These are phyloP conservation scores for Plectranthus barbatus DNA, from an alignment of 257 asterid genomes.

Conservation along the genomic window DNA sequence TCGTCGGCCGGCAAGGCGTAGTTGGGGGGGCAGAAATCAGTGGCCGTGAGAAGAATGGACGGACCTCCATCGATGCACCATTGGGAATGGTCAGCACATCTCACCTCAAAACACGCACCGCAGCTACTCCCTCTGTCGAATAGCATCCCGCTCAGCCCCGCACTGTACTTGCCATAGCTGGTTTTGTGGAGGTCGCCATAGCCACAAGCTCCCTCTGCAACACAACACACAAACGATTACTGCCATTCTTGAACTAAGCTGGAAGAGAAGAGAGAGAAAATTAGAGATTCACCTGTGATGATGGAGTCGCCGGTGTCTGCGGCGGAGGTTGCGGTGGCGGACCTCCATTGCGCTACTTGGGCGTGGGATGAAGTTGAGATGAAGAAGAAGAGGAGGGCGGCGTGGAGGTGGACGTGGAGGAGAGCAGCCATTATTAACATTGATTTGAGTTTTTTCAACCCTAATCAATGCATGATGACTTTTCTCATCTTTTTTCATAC, in stretches of 20 bases:
- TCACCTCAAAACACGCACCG: slow-evolving; percentile 28
- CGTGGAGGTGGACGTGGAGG: not conserved
- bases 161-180: slow-evolving; percentile 22
- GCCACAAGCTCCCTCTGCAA: slow-evolving; percentile 30
- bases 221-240: not conserved
- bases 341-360: slow-evolving; percentile 17
- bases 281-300: slow-evolving; percentile 2
- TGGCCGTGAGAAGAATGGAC: slow-evolving; percentile 18
- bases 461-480: slow-evolving; percentile 1
- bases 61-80: slow-evolving; percentile 18
- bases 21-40: slow-evolving; percentile 27
- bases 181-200: slow-evolving; percentile 24
- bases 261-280: too few relatives aligned
- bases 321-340: slow-evolving; percentile 24
- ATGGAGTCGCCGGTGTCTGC: slow-evolving; percentile 18
- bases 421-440: slow-evolving; percentile 12
- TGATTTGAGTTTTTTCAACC: not conserved
- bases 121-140: slow-evolving; percentile 29
- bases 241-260: too few relatives aligned
- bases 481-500: not conserved
- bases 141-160: slow-evolving; percentile 22
- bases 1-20: slow-evolving; percentile 21
- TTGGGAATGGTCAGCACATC: slow-evolving; percentile 10
- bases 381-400: slow-evolving; percentile 7
- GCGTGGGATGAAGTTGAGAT: not conserved